phyloP scores from a whole-genome alignment of 768 basidiomycete genomes.

The Tubosaeta sp. region DNA sequence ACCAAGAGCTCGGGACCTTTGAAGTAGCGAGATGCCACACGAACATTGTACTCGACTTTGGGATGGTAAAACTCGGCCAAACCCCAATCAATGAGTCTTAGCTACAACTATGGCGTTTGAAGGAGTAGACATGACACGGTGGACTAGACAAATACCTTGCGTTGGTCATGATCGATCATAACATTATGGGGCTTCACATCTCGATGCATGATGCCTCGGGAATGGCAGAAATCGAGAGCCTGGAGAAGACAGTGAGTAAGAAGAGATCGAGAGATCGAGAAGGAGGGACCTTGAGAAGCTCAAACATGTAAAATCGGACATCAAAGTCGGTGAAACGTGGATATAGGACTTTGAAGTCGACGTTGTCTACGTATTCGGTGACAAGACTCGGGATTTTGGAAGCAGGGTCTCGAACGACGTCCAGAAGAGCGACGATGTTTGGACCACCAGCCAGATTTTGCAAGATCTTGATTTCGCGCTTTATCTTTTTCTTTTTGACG shows the following conservation, averaged over 20 bases:
- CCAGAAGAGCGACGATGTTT: conserved; percentile 88
- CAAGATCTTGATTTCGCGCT: conserved; percentile 97
- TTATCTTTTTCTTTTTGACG: conserved; percentile 99
- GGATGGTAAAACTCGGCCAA: conserved; percentile 98
- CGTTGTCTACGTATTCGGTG: conserved; percentile 97
- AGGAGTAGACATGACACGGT: conserved; percentile 5
- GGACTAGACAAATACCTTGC: conserved; percentile 56
- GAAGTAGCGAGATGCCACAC: conserved; percentile 96
- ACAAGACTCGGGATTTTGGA: conserved; percentile 97
- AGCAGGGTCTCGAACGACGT: conserved; percentile 93
- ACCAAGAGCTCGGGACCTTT: conserved; percentile 96
- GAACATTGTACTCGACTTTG: conserved; percentile 96
- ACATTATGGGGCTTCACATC: conserved; percentile 99
- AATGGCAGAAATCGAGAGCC: conserved; percentile 97
- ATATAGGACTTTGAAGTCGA: conserved; percentile 96
- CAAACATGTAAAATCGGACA: conserved; percentile 95
- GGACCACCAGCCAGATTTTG: conserved; percentile 96
- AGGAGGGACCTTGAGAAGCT: conserved; percentile 76
- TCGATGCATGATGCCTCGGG: conserved; percentile 97
- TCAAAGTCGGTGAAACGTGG: conserved; percentile 94
- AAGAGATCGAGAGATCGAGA: conserved; percentile 2
- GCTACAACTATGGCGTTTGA: conserved; percentile 40
- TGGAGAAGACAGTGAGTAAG: conserved; percentile 24
- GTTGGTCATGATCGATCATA: conserved; percentile 98
- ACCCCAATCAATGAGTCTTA: conserved; percentile 98